These are phyloP conservation scores for Tremella fuciformis DNA, from an alignment of 768 basidiomycete genomes.

Conservation along the genomic window DNA sequence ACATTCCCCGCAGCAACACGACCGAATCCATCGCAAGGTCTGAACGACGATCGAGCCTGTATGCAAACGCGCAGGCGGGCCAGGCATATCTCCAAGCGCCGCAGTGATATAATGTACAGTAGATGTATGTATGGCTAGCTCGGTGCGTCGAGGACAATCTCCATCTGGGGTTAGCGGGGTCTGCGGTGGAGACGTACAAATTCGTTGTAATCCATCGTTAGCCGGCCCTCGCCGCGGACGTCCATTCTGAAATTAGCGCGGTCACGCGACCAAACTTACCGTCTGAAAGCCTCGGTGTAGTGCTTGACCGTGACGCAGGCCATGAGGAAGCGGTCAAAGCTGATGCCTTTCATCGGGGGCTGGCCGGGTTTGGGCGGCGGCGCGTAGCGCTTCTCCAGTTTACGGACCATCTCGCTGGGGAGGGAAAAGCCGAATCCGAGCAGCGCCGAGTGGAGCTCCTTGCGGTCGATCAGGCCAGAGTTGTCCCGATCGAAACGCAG, in stretches of 20 bases:
- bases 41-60: slow-evolving; percentile 32
- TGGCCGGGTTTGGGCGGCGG: slow-evolving; percentile 33
- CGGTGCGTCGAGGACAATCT: slow-evolving; percentile 46
- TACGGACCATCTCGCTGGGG: slow-evolving; percentile 48
- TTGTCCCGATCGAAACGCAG: slow-evolving; percentile 50
- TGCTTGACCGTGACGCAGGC: slow-evolving; percentile 53
- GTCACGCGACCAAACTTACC: slow-evolving; percentile 24
- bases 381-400: slow-evolving; percentile 49
- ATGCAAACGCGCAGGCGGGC: slow-evolving; percentile 22
- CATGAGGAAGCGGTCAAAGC: slow-evolving; percentile 52
- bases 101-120: too few relatives aligned
- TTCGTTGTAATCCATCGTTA: slow-evolving; percentile 50
- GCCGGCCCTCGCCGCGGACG: slow-evolving; percentile 32
- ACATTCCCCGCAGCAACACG: slow-evolving; percentile 16
- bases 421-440: slow-evolving; percentile 50
- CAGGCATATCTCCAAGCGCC: slow-evolving; percentile 1
- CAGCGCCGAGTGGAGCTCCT: slow-evolving; percentile 50
- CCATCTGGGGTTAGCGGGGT: slow-evolving; percentile 35
- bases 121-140: slow-evolving; percentile 16
- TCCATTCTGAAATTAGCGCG: slow-evolving; percentile 30
- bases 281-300: slow-evolving; percentile 50
- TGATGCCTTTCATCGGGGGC: slow-evolving; percentile 32
- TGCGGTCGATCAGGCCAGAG: slow-evolving; percentile 50
- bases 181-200: slow-evolving; percentile 38
- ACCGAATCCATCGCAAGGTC: slow-evolving; percentile 23